Evolutionary conservation across 148 eudicot genomes (phyloP).

Genomic region (Mesembryanthemum crystallinum): DNA sequence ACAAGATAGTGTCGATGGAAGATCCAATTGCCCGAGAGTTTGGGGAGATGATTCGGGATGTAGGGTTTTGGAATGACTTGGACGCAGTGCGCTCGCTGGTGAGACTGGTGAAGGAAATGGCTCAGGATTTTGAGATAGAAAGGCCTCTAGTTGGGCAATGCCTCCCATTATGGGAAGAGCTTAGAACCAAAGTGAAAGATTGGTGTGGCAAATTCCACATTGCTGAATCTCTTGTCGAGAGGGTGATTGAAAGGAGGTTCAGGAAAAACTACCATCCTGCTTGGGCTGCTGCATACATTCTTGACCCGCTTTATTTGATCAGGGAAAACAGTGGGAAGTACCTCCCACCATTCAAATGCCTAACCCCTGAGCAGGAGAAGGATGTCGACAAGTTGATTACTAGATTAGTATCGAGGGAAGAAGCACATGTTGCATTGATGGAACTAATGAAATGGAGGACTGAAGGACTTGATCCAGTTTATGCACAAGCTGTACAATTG

Average conservation of each 20-base stretch:
- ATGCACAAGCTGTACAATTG: slow-evolving; percentile 93
- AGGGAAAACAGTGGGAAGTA: slow-evolving; percentile 79
- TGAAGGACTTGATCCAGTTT: slow-evolving; percentile 88
- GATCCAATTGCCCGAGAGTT: slow-evolving; percentile 65
- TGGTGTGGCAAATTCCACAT: slow-evolving; percentile 77
- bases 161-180: slow-evolving; percentile 87
- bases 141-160: slow-evolving; percentile 83
- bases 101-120: slow-evolving; percentile 58
- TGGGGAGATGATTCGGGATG: slow-evolving; percentile 72
- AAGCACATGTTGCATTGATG: slow-evolving; percentile 78
- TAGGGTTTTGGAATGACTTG: slow-evolving; percentile 86
- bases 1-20: slow-evolving; percentile 66
- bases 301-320: slow-evolving; percentile 75
- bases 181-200: slow-evolving; percentile 59
- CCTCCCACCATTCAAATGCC: slow-evolving; percentile 83
- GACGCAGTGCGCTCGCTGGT: slow-evolving; percentile 78
- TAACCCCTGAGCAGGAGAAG: slow-evolving; percentile 82
- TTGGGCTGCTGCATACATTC: slow-evolving; percentile 90
- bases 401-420: slow-evolving; percentile 79
- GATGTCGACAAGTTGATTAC: slow-evolving; percentile 92
- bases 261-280: slow-evolving; percentile 88
- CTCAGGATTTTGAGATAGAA: slow-evolving; percentile 68
- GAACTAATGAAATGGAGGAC: slow-evolving; percentile 97
- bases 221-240: slow-evolving; percentile 50
- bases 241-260: slow-evolving; percentile 59